These are phyloP conservation scores for Niebla homalea DNA, from an alignment of 495 filamentous ascomycete species.

Conservation along the genomic window DNA sequence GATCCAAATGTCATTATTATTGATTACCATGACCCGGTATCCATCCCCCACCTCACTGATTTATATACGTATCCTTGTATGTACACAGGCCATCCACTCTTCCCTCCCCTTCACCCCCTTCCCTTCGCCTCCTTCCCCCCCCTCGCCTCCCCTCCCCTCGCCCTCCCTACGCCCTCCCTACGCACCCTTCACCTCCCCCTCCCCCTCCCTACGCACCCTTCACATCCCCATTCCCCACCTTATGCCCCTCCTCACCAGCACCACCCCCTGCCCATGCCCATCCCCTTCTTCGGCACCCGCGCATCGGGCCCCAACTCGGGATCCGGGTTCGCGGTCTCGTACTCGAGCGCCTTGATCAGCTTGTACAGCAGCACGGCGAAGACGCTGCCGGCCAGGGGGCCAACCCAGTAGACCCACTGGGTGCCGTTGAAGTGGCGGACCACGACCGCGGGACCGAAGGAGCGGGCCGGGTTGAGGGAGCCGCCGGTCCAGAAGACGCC, in stretches of 20 bases:
- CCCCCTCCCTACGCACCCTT: not conserved
- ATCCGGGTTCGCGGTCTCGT: conserved; percentile 65
- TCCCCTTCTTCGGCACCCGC: not conserved
- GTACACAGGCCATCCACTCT: no score
- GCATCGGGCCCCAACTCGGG: conserved; percentile 34
- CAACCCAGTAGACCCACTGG: conserved; percentile 51
- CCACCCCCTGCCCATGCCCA: not conserved
- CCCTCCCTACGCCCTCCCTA: not conserved
- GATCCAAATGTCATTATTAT: no score
- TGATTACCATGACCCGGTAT: no score
- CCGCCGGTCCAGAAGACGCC: conserved; percentile 50
- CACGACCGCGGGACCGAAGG: conserved; percentile 25
- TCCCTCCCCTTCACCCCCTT: no score
- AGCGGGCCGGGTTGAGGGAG: conserved; percentile 38
- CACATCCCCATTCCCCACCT: not conserved
- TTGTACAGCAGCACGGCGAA: conserved; percentile 56
- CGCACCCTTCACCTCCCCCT: not conserved
- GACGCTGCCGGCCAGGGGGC: conserved; percentile 50
- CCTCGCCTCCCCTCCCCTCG: not conserved
- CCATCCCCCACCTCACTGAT: no score
- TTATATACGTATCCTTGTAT: no score
- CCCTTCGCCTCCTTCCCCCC: not conserved
- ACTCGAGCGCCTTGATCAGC: conserved; percentile 47
- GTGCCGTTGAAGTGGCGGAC: conserved; percentile 6
- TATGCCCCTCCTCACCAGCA: not conserved